phyloP scores from a whole-genome alignment of 345 rosid genomes.

The Salix arbutifolia region DNA sequence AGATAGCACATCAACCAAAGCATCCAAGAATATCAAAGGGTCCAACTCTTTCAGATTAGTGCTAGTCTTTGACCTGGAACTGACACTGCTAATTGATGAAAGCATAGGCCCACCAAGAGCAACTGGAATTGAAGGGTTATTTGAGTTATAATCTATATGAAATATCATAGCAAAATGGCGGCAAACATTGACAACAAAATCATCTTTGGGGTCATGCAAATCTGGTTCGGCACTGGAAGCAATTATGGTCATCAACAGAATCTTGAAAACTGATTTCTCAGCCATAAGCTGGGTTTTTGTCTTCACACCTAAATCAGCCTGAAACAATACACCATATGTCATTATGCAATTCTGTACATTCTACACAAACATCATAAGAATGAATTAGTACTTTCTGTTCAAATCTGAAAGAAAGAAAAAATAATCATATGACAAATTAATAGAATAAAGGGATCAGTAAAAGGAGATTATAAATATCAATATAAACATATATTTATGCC shows the following conservation, averaged over 20 bases:
- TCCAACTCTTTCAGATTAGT: conserved; percentile 80
- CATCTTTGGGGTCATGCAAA: conserved; percentile 66
- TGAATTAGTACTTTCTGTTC: not conserved
- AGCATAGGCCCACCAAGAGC: conserved; percentile 49
- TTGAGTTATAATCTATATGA: conserved; percentile 58
- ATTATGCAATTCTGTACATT: not conserved
- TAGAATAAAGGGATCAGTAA: not conserved
- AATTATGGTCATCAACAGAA: conserved; percentile 70
- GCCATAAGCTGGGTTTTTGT: conserved; percentile 99
- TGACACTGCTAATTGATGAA: conserved; percentile 41
- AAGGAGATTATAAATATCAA: not conserved
- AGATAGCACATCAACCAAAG: conserved; percentile 88
- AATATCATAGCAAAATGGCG: conserved; percentile 92
- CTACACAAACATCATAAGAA: not conserved
- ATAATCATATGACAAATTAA: not conserved
- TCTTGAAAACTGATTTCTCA: conserved; percentile 96
- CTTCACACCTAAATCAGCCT: conserved; percentile 98
- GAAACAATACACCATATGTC: conserved; percentile 22
- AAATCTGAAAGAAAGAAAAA: not conserved
- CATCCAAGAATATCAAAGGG: conserved; percentile 84
- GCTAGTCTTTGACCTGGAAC: conserved; percentile 61
- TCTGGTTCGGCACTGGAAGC: conserved; percentile 86
- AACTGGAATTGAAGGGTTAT: conserved; percentile 47
- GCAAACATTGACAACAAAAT: conserved; percentile 75
- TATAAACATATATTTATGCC: not conserved